Evolutionary conservation across 345 rosid species (phyloP).

Genomic region (Ceriops tagal): DNA sequence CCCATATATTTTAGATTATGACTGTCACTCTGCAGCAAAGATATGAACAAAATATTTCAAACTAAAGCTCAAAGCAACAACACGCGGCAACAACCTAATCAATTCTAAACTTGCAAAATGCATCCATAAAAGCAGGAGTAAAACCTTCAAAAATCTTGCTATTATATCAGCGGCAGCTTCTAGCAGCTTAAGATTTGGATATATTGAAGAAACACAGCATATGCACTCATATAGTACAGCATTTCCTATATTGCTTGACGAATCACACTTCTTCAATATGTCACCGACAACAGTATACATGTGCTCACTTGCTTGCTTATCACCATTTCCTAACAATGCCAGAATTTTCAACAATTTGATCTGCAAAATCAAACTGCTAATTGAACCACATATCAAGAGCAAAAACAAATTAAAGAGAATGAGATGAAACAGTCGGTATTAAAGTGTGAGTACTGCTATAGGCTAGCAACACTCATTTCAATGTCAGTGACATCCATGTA

Average conservation of each 20-base stretch:
- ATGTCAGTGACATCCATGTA: not conserved
- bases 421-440: too few relatives aligned
- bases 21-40: conserved; percentile 78
- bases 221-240: conserved; percentile 87
- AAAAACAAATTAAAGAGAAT: too few relatives aligned
- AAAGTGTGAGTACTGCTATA: not conserved
- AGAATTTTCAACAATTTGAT: conserved; percentile 88
- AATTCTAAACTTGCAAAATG: conserved; percentile 9
- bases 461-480: not conserved
- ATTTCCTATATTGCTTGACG: conserved; percentile 87
- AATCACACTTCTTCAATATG: conserved; percentile 81
- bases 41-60: conserved; percentile 11
- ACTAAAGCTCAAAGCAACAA: not conserved
- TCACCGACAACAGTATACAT: conserved; percentile 95
- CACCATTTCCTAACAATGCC: conserved; percentile 92
- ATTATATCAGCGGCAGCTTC: conserved; percentile 87
- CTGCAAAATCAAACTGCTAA: conserved; percentile 35
- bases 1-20: conserved; percentile 97
- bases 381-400: too few relatives aligned
- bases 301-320: conserved; percentile 85
- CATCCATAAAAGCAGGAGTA: conserved; percentile 14
- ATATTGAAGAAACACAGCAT: conserved; percentile 83
- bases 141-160: conserved; percentile 88
- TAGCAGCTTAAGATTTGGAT: conserved; percentile 75
- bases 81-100: not conserved